Conservation (phyloP, 2,329 filamentous ascomycete genomes). For the Sarocladium kiliense region DNA sequence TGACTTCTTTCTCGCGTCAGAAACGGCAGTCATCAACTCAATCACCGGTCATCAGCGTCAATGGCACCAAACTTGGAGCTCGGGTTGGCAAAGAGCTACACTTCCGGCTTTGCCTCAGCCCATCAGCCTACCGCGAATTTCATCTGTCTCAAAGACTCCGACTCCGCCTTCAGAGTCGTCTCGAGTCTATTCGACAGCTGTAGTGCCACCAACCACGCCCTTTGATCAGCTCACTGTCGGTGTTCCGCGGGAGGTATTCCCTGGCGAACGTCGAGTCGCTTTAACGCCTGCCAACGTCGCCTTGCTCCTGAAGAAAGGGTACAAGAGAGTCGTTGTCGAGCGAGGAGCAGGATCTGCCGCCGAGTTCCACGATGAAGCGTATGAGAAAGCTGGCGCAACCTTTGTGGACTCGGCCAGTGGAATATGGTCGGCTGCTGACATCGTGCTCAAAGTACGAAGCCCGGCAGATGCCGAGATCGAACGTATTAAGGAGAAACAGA, state of each 20-base stretch:
- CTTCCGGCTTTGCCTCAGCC: not conserved
- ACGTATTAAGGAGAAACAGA: slow-evolving; percentile 62
- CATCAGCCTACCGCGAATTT: slow-evolving; percentile 22
- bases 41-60: not conserved
- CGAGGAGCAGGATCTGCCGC: slow-evolving; percentile 73
- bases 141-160: slow-evolving; percentile 27
- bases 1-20: not conserved
- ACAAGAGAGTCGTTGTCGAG: slow-evolving; percentile 71
- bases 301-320: slow-evolving; percentile 80
- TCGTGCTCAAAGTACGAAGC: slow-evolving; percentile 78
- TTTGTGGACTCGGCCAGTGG: slow-evolving; percentile 60
- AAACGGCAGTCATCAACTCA: not conserved
- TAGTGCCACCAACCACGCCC: slow-evolving; percentile 45
- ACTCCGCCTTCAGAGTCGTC: slow-evolving; percentile 24
- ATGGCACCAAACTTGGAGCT: not conserved
- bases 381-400: slow-evolving; percentile 72
- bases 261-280: slow-evolving; percentile 76
- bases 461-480: slow-evolving; percentile 67
- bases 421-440: slow-evolving; percentile 72
- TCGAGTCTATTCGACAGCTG: slow-evolving; percentile 36
- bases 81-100: not conserved
- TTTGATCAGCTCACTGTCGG: slow-evolving; percentile 72
- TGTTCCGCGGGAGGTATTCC: slow-evolving; percentile 72
- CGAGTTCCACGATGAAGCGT: slow-evolving; percentile 72
- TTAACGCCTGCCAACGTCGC: slow-evolving; percentile 80